Conservation (phyloP, 2,329 filamentous ascomycete genomes). For the Thelonectria rubi region DNA sequence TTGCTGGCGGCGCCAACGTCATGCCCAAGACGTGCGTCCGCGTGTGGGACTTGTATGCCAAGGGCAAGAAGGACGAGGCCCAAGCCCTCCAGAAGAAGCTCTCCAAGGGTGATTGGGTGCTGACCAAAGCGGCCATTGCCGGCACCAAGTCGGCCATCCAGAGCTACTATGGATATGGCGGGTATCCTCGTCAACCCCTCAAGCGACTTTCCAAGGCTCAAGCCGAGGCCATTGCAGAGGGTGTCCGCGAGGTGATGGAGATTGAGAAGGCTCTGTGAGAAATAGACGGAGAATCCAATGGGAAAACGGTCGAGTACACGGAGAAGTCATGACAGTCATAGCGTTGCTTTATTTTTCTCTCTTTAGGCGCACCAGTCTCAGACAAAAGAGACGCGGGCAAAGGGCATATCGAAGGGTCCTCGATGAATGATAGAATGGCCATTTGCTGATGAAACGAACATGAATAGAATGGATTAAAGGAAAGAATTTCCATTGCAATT, state of each 20-base stretch:
- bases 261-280: slow-evolving; percentile 64
- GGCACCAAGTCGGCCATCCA: slow-evolving; percentile 88
- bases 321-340: slow-evolving; percentile 21
- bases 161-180: slow-evolving; percentile 83
- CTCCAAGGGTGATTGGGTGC: slow-evolving; percentile 81
- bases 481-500: not conserved
- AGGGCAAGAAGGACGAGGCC: slow-evolving; percentile 79
- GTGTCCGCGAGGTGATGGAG: slow-evolving; percentile 71
- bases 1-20: slow-evolving; percentile 86
- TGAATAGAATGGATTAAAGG: slow-evolving; percentile 10
- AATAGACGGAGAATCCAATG: not conserved
- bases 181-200: slow-evolving; percentile 76
- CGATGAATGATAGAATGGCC: slow-evolving; percentile 17
- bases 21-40: slow-evolving; percentile 83
- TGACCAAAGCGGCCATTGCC: slow-evolving; percentile 84
- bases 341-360: slow-evolving; percentile 18
- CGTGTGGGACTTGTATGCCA: slow-evolving; percentile 78
- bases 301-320: slow-evolving; percentile 9
- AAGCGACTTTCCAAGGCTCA: slow-evolving; percentile 69
- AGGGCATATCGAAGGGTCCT: slow-evolving; percentile 11
- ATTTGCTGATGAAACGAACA: slow-evolving; percentile 9
- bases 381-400: slow-evolving; percentile 14
- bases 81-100: slow-evolving; percentile 80
- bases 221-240: slow-evolving; percentile 62
- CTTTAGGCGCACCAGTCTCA: slow-evolving; percentile 16